Evolutionary conservation across 2,329 filamentous ascomycete species (phyloP), one percentile per base, ranked within the genome.

Genomic region (Cercospora canescens): DNA sequence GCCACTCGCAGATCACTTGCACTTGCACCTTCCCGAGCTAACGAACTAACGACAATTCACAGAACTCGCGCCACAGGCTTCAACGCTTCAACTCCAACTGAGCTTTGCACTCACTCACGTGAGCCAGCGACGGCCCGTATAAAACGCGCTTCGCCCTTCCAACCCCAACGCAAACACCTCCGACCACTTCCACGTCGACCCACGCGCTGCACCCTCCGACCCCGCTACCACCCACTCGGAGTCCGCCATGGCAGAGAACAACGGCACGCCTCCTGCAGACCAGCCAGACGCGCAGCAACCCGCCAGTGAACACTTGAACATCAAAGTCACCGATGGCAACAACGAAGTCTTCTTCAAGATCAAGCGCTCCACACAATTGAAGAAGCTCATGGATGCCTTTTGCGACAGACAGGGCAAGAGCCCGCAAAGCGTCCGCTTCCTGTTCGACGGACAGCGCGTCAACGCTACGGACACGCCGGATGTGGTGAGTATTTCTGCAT

Each of bases 281-380:
- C 77, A 79, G 72, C 79, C 79, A 48, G 82, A 83, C 60, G 60
- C 60, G 16, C 66, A 67, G 82, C 83, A 62, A 75, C 73, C 65
- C 48, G 64, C 69, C 7, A 83, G 83, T 32, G 94, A 98, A 82
- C 95, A 99, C 80, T 85, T 99, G 5, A 99, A 99, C 83, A 98
- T 99, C 83, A 99, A 99, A 80, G 95, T 99, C 14, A 98, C 95
- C 0, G 95, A 99, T 75, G 97, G 96, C 83, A 97, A 97, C 84
- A 99, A 99, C 79, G 95, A 99, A 79, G 94, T 99, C 75, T 99
- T 98, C 81, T 99, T 99, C 86, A 99, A 99, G 86, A 99, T 99
- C 84, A 99, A 99, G 89, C 88, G 94, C 39, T 93, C 91, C 24
- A 99, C 95, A 1, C 92, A 93, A 79, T 87, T 99, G 1, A 95